Evolutionary conservation across 2,329 filamentous ascomycete genomes (phyloP).

Genomic region (Nothophoma quercina): DNA sequence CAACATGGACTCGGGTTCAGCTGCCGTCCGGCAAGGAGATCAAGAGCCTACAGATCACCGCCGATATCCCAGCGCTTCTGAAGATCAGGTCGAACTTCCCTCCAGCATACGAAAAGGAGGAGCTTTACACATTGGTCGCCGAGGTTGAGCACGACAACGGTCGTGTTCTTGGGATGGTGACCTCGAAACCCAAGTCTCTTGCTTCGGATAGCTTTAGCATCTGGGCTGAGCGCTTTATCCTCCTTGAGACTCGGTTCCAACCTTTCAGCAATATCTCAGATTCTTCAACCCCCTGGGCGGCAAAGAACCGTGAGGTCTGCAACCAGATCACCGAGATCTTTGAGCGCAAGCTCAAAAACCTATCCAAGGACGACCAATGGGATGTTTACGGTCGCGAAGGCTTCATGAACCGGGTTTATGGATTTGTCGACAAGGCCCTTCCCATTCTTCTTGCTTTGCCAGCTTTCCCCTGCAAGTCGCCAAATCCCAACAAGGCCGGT

Average conservation of each 20-base stretch:
- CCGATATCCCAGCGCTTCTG: slow-evolving; percentile 25
- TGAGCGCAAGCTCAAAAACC: slow-evolving; percentile 37
- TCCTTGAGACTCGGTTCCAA: slow-evolving; percentile 38
- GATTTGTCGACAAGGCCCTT: slow-evolving; percentile 36
- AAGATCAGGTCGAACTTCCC: slow-evolving; percentile 35
- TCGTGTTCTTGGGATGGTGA: slow-evolving; percentile 31
- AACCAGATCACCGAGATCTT: slow-evolving; percentile 37
- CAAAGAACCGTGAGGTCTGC: slow-evolving; percentile 29
- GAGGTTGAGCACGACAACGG: slow-evolving; percentile 34
- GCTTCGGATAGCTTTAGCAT: slow-evolving; percentile 31
- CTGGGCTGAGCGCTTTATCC: slow-evolving; percentile 41
- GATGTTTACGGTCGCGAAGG: slow-evolving; percentile 28
- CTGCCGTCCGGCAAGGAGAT: slow-evolving; percentile 36
- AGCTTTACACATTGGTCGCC: slow-evolving; percentile 27
- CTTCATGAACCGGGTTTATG: slow-evolving; percentile 38
- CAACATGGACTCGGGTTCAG: slow-evolving; percentile 24
- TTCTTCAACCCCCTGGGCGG: slow-evolving; percentile 27
- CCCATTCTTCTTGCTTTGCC: slow-evolving; percentile 54
- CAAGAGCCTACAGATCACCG: slow-evolving; percentile 28
- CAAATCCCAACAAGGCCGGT: slow-evolving; percentile 64
- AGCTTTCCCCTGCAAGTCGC: slow-evolving; percentile 69
- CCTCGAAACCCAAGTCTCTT: slow-evolving; percentile 33
- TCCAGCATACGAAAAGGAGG: slow-evolving; percentile 29
- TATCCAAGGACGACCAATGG: slow-evolving; percentile 41
- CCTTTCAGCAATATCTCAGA: slow-evolving; percentile 29